Conservation (phyloP, 2,329 filamentous ascomycete species). For the Exophiala sideris region DNA sequence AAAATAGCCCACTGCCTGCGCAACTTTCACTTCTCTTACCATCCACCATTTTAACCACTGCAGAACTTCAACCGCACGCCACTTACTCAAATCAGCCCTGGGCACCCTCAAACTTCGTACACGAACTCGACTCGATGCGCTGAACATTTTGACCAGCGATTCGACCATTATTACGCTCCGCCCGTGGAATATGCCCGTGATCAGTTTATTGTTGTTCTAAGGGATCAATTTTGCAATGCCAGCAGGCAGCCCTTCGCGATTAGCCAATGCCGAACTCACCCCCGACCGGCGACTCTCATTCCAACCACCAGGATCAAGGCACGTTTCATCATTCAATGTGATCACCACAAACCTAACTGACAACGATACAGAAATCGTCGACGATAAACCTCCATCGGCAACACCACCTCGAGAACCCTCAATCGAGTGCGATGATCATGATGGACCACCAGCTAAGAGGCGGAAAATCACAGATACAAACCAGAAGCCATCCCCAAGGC, state of each 20-base stretch:
- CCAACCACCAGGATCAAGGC: conserved; percentile 21
- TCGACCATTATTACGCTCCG: conserved; percentile 34
- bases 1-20: background rate
- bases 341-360: conserved; percentile 6
- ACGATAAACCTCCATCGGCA: conserved; percentile 10
- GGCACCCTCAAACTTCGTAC: conserved; percentile 44
- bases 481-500: conserved; percentile 38
- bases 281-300: conserved; percentile 21
- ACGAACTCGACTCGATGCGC: conserved; percentile 31
- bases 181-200: conserved; percentile 34
- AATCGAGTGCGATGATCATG: conserved; percentile 26
- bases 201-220: conserved; percentile 17
- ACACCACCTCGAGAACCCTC: conserved; percentile 6
- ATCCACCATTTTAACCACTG: conserved; percentile 16
- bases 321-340: conserved; percentile 14
- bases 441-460: conserved; percentile 45
- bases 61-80: conserved; percentile 24
- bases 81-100: conserved; percentile 41
- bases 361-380: conserved; percentile 1
- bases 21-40: conserved; percentile 5
- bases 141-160: conserved; percentile 42
- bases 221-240: conserved; percentile 29
- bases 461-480: conserved; percentile 39
- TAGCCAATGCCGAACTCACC: conserved; percentile 26
- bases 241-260: conserved; percentile 20